Base-by-base conservation (phyloP, 257 asterid genomes). In the Ehretia macrophylla region DNA sequence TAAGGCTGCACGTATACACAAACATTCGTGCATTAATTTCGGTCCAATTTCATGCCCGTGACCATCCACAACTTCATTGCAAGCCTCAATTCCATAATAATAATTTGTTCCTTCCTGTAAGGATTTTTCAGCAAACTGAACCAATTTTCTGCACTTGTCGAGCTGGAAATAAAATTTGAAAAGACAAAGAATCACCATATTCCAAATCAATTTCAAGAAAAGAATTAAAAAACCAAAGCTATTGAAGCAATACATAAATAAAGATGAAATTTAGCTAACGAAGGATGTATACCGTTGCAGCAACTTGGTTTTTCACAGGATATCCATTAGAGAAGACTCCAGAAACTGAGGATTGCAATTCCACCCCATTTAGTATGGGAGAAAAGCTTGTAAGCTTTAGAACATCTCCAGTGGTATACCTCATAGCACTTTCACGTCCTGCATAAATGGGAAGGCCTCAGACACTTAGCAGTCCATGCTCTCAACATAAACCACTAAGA, bases 1-100 rank as follows among this genome's bases (percentile, higher is more conserved):
- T 77, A 93, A 77, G 68, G 90, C 76, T 37, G 99, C 95, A 47
- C 97, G 99, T 37, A 73, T 68, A 73, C 99, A 93, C 75, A 93
- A 72, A 76, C 96, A 83, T 45, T 89, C 94, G 8, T 73, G 84
- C 81, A 80, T 58, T 67, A 89, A 71, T 65, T 76, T 69, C 40
- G 82, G 69, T 14, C 85, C 96, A 56, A 89, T 78, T 66, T 83
- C 90, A 75, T 63, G 78, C 56, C 86, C 89, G 73, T 63, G 83
- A 70, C 81, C 79, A 64, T 85, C 88, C 82, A 93, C 65, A 77
- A 89, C 92, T 73, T 93, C 97, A 73, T 87, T 80, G 73, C 97
- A 93, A 70, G 92, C 94, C 68, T 87, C 96, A 68, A 93, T 87
- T 71, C 90, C 99, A 63, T 85, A 59, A 63, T 84, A 81, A 80